Evolutionary conservation across 202 grass and related monocot genomes (phyloP).

Genomic region (Hordeum pubiflorum): DNA sequence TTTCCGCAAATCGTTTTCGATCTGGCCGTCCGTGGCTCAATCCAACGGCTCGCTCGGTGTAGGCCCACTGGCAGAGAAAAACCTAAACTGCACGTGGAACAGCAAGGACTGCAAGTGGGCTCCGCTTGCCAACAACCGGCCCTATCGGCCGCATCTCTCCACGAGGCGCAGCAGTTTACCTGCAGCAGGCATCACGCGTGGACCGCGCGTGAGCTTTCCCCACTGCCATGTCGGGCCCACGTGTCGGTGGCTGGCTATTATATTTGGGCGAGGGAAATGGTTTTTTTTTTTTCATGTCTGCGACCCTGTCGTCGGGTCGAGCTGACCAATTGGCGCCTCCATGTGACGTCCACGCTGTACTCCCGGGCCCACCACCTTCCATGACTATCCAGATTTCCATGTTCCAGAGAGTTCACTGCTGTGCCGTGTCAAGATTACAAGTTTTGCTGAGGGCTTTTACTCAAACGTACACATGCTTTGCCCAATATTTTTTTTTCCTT

Average conservation of each 20-base stretch:
- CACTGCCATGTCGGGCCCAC: background rate
- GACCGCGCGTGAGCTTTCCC: background rate
- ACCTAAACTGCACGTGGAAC: background rate
- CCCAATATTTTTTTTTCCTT: too few relatives aligned
- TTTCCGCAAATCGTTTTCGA: background rate
- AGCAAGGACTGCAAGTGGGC: background rate
- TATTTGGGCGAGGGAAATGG: background rate
- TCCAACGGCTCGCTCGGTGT: background rate
- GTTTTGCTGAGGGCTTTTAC: background rate
- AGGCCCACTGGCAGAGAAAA: background rate
- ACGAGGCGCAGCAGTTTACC: background rate
- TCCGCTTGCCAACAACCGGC: background rate
- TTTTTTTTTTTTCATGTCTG: too few relatives aligned
- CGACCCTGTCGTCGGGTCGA: background rate
- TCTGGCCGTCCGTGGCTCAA: background rate
- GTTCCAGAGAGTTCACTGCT: background rate
- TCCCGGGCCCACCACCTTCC: constrained; percentile 2
- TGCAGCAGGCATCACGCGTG: background rate
- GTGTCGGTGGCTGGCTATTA: background rate
- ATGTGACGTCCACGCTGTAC: constrained; percentile 34
- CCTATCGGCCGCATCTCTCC: background rate
- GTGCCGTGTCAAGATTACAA: background rate
- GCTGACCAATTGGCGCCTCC: constrained; percentile 11
- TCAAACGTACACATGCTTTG: background rate
- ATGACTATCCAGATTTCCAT: background rate